A percentile compares a stretch with the other conserved stretches of the same genome.
Conservation (phyloP, 1,284 basidiomycete genomes). For the Rhodotorula mucilaginosa region DNA sequence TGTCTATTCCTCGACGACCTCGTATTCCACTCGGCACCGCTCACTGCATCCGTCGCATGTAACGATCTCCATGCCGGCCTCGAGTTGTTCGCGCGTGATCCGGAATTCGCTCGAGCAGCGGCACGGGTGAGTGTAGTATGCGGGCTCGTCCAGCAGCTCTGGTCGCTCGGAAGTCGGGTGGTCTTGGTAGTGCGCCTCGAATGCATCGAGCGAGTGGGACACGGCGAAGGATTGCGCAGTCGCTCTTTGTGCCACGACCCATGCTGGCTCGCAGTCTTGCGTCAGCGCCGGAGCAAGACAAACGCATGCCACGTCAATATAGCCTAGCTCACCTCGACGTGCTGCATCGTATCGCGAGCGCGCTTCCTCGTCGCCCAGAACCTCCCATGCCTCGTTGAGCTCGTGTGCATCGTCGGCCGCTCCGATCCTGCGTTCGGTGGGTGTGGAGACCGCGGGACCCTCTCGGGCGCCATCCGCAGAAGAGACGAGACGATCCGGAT, state of each 20-base stretch:
- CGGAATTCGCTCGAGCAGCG: conserved; percentile 49
- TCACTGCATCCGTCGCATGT: conserved; percentile 54
- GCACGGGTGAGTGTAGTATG: conserved; percentile 50
- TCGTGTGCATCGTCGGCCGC: conserved; percentile 1
- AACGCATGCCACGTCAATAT: conserved; percentile 25
- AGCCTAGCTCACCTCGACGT: conserved; percentile 4
- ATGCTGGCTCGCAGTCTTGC: not conserved
- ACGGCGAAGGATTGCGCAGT: conserved; percentile 20
- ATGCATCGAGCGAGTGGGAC: conserved; percentile 23
- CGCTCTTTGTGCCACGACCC: conserved; percentile 1
- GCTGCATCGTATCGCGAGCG: conserved; percentile 28
- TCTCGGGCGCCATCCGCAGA: not conserved
- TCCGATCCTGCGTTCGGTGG: not conserved
- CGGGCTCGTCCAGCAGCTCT: conserved; percentile 39
- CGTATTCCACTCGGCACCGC: conserved; percentile 52
- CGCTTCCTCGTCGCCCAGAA: conserved; percentile 45
- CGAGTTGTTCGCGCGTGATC: conserved; percentile 50
- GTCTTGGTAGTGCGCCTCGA: conserved; percentile 36
- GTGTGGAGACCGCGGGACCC: not conserved
- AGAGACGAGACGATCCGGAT: conserved; percentile 21
- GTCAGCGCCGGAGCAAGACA: too few species aligned
- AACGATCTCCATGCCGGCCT: conserved; percentile 51
- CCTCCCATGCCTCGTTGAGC: conserved; percentile 49
- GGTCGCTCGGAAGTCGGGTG: not conserved
- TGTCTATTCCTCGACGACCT: conserved; percentile 47